phyloP scores from a whole-genome alignment of 2,329 filamentous ascomycete genomes.

The Leptosphaerulina australis region DNA sequence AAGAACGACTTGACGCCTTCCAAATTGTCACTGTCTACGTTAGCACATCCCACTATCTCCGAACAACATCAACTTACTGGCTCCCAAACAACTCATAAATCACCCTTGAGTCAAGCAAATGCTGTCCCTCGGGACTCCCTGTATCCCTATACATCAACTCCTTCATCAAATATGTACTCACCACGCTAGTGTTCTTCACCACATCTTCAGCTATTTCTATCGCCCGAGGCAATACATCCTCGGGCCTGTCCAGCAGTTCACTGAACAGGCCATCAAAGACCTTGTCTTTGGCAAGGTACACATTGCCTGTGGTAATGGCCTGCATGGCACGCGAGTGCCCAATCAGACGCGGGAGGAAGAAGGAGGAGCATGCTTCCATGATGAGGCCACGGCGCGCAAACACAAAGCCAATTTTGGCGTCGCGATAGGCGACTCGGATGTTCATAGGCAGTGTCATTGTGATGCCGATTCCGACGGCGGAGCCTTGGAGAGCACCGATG shows the following conservation, averaged over 20 bases:
- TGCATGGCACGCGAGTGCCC: constrained; percentile 68
- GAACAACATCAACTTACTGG: constrained; percentile 37
- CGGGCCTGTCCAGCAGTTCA: constrained; percentile 64
- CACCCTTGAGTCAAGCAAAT: constrained; percentile 71
- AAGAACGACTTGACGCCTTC: constrained; percentile 74
- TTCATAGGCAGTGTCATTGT: constrained; percentile 64
- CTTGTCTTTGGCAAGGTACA: constrained; percentile 58
- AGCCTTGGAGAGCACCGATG: constrained; percentile 62
- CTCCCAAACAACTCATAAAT: constrained; percentile 65
- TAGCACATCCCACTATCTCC: background rate
- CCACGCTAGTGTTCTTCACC: constrained; percentile 67
- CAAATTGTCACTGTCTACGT: constrained; percentile 61
- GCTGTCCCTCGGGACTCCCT: constrained; percentile 68
- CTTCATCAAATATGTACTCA: constrained; percentile 70
- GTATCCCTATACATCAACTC: constrained; percentile 71
- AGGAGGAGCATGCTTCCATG: constrained; percentile 74
- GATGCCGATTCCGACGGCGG: constrained; percentile 64
- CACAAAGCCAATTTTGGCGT: constrained; percentile 74
- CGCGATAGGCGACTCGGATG: constrained; percentile 60
- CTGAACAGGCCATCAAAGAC: constrained; percentile 68
- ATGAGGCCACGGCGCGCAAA: constrained; percentile 72
- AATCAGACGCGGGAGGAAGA: constrained; percentile 73
- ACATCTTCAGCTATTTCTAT: constrained; percentile 71
- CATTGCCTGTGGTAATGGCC: constrained; percentile 69
- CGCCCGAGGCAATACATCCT: constrained; percentile 67